Percentiles rank a stretch among this genome's conserved stretches.
These are phyloP conservation scores for Cyanodermella asteris DNA, from an alignment of 2,329 filamentous ascomycete genomes.

Conservation along the genomic window DNA sequence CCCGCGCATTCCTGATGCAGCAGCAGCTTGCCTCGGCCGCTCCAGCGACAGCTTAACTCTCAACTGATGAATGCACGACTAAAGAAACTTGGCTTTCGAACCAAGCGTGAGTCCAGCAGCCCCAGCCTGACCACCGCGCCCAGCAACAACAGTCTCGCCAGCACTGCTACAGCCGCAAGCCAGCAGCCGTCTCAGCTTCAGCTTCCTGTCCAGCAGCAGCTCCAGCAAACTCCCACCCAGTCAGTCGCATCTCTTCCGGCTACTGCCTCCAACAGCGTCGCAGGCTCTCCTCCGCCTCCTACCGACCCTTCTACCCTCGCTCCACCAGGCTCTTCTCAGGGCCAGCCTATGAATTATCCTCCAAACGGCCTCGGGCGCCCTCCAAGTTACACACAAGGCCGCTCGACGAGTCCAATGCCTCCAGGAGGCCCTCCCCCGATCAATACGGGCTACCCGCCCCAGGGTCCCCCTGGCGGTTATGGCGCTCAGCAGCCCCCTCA, in stretches of 20 bases:
- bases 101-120: slow-evolving; percentile 25
- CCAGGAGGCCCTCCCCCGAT: slow-evolving; percentile 26
- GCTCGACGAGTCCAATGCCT: slow-evolving; percentile 31
- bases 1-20: too few relatives aligned
- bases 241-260: too few relatives aligned
- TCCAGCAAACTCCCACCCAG: too few relatives aligned
- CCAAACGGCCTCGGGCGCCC: slow-evolving; percentile 35
- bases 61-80: slow-evolving; percentile 28
- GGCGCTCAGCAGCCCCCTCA: slow-evolving; percentile 19
- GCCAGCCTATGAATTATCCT: slow-evolving; percentile 32
- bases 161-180: slow-evolving; percentile 14
- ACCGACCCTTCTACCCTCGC: slow-evolving; percentile 25
- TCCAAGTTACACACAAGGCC: slow-evolving; percentile 37
- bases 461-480: slow-evolving; percentile 11
- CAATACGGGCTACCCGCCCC: slow-evolving; percentile 29
- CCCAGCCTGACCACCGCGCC: slow-evolving; percentile 11
- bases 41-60: slow-evolving; percentile 4
- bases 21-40: too few relatives aligned
- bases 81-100: slow-evolving; percentile 25
- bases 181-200: too few relatives aligned
- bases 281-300: slow-evolving; percentile 16
- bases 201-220: too few relatives aligned
- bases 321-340: slow-evolving; percentile 28
- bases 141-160: slow-evolving; percentile 12
- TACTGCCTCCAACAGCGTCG: slow-evolving; percentile 14